Conservation (phyloP, 2,329 filamentous ascomycete species). For the Beauveria sp. region DNA sequence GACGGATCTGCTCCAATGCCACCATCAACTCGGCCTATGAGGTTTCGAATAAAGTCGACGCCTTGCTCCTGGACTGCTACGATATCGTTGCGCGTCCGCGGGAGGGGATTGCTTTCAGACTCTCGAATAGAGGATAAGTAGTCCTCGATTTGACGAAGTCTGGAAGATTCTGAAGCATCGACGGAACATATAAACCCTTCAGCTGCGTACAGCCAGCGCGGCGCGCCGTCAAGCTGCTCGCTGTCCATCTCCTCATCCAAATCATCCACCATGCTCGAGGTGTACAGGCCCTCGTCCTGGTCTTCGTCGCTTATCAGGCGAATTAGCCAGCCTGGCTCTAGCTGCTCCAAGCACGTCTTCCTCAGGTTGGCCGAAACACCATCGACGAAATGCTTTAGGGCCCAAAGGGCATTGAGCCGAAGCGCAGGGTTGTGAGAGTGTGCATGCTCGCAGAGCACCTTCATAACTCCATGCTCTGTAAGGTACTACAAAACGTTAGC, state of each 20-base stretch:
- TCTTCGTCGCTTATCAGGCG: conserved; percentile 63
- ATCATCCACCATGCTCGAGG: conserved; percentile 31
- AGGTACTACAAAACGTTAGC: conserved; percentile 49
- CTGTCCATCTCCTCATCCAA: conserved; percentile 53
- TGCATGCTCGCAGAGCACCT: conserved; percentile 74
- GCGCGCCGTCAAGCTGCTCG: conserved; percentile 38
- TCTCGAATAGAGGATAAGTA: conserved; percentile 49
- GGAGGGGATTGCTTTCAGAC: conserved; percentile 58
- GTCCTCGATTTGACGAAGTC: conserved; percentile 42
- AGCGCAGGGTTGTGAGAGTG: conserved; percentile 73
- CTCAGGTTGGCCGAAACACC: conserved; percentile 65
- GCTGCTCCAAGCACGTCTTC: conserved; percentile 66
- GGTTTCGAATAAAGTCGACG: conserved; percentile 81
- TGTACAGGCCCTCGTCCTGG: conserved; percentile 43
- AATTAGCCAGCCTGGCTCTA: conserved; percentile 74
- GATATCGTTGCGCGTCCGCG: conserved; percentile 67
- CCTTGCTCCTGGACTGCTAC: conserved; percentile 85
- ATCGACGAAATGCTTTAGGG: conserved; percentile 81
- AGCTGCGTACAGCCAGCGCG: conserved; percentile 27
- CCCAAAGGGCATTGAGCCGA: conserved; percentile 83
- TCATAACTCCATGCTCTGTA: conserved; percentile 64
- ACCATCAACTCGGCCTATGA: conserved; percentile 58
- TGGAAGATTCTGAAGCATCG: conserved; percentile 30
- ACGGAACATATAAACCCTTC: conserved; percentile 26
- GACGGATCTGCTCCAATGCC: conserved; percentile 42